Conservation (phyloP, 176 grass and related monocot species). For the Olyra latifolia region DNA sequence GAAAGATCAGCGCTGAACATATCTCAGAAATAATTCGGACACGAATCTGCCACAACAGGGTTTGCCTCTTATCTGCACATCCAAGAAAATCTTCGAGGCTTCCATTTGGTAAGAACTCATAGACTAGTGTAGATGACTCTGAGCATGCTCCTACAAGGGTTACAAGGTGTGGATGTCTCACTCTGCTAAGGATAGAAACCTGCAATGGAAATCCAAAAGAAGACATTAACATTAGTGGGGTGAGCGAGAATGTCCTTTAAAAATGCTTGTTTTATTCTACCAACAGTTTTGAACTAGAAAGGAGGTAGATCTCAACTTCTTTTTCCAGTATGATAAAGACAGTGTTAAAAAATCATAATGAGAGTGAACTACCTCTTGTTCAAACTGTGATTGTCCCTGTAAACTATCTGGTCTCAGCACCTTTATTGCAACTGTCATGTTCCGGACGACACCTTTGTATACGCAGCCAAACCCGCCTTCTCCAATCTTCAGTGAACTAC, state of each 20-base stretch:
- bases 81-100: conserved; percentile 54
- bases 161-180: conserved; percentile 52
- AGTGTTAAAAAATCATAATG: neutral
- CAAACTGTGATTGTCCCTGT: conserved; percentile 45
- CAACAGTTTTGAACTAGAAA: neutral
- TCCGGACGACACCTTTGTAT: conserved; percentile 40
- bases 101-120: conserved; percentile 52
- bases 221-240: neutral
- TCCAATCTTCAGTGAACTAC: conserved; percentile 43
- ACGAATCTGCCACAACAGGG: conserved; percentile 30
- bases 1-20: conserved; percentile 44
- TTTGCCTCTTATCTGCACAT: conserved; percentile 39
- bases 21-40: conserved; percentile 41
- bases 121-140: conserved; percentile 39
- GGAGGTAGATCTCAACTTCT: neutral
- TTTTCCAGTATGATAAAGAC: neutral
- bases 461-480: conserved; percentile 53
- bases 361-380: conserved; percentile 48
- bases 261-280: neutral
- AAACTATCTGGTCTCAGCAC: conserved; percentile 47
- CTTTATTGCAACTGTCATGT: conserved; percentile 52
- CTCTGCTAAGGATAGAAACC: conserved; percentile 53
- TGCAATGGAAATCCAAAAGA: conserved; percentile 29
- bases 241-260: neutral
- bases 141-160: conserved; percentile 42